Conservation (phyloP, 345 rosid species). For the Gossypium herbaceum region DNA sequence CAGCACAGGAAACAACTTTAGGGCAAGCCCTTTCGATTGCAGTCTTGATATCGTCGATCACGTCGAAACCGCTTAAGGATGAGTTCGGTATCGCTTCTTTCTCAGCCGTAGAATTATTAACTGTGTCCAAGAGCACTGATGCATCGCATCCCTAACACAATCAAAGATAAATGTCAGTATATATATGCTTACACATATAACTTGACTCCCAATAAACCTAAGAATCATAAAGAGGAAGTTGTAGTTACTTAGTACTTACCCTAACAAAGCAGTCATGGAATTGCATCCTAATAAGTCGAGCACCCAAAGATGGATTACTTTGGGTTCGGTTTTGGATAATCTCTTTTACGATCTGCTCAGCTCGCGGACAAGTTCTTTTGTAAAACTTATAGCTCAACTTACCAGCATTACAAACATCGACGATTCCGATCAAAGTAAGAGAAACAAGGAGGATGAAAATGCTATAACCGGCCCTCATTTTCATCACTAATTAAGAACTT, state of each 20-base stretch:
- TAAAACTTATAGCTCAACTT: conserved; percentile 15
- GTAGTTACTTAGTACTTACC: not conserved
- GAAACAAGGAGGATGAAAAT: conserved; percentile 6
- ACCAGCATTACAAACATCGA: conserved; percentile 12
- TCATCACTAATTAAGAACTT: not conserved
- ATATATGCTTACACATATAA: not conserved
- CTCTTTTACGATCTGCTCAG: conserved; percentile 33
- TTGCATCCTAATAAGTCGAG: conserved; percentile 52
- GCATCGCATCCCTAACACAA: conserved; percentile 53
- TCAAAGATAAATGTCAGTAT: not conserved
- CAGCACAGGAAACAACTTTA: conserved; percentile 51
- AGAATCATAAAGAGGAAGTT: not conserved
- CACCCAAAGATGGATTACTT: conserved; percentile 33
- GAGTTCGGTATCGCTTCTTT: conserved; percentile 54
- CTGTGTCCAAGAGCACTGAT: conserved; percentile 13
- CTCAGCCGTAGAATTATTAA: conserved; percentile 30
- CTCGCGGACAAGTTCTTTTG: conserved; percentile 28
- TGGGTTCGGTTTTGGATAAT: conserved; percentile 27
- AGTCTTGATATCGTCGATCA: conserved; percentile 55
- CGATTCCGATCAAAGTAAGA: not conserved
- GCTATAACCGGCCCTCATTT: not conserved
- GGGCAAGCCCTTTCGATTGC: conserved; percentile 47
- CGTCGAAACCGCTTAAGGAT: conserved; percentile 43
- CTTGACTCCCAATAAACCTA: not conserved
- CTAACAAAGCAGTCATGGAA: conserved; percentile 68